phyloP scores from a whole-genome alignment of 768 basidiomycete genomes.

The Podaxis sp. region DNA sequence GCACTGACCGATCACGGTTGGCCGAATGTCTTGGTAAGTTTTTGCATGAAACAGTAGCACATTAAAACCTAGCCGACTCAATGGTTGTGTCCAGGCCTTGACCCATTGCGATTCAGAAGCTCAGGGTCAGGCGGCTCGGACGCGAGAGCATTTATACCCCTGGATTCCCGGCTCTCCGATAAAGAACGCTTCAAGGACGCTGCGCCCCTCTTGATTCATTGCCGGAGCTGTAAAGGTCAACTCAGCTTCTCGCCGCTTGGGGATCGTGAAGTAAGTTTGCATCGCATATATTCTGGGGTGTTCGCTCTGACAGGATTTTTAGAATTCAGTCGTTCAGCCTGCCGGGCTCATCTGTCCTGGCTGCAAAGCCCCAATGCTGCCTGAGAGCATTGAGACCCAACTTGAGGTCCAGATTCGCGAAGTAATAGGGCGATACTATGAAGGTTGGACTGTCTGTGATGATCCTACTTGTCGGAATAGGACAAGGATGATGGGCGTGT shows the following conservation, averaged over 20 bases:
- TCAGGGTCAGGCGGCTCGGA: conserved; percentile 37
- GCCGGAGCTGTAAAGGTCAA: conserved; percentile 67
- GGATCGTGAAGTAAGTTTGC: conserved; percentile 51
- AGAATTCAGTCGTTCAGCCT: conserved; percentile 68
- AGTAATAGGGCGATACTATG: conserved; percentile 79
- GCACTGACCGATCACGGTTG: conserved; percentile 86
- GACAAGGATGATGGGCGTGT: conserved; percentile 94
- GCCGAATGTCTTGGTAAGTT: conserved; percentile 89
- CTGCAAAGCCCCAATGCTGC: conserved; percentile 53
- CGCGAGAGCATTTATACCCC: conserved; percentile 69
- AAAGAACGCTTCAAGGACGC: conserved; percentile 82
- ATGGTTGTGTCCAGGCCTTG: conserved; percentile 38
- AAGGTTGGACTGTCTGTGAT: conserved; percentile 86
- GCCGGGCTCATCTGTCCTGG: conserved; percentile 70
- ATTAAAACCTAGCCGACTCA: background rate
- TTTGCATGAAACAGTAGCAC: background rate
- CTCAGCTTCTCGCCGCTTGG: conserved; percentile 57
- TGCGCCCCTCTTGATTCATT: conserved; percentile 69
- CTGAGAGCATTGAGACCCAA: conserved; percentile 74
- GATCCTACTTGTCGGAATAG: conserved; percentile 80
- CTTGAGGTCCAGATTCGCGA: conserved; percentile 83
- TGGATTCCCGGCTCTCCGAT: conserved; percentile 90
- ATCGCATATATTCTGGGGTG: background rate
- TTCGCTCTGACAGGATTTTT: background rate
- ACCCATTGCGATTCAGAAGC: conserved; percentile 29